A percentile compares a stretch with the other conserved stretches of the same genome.
phyloP scores from a whole-genome alignment of 2,329 filamentous ascomycete species.

The Epichloe gansuensis region DNA sequence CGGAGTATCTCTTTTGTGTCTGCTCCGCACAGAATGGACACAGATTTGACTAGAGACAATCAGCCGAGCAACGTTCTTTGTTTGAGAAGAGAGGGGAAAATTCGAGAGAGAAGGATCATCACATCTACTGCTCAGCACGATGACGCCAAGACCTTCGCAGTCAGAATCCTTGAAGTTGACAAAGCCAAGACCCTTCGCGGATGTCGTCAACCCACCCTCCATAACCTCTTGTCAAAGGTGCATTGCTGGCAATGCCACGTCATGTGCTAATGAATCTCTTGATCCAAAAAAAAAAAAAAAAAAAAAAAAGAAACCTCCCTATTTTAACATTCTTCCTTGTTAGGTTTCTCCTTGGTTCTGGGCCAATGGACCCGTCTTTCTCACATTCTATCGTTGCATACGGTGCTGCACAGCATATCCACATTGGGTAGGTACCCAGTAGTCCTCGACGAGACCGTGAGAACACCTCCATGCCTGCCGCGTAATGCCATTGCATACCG shows the following conservation, averaged over 20 bases:
- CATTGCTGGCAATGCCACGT: constrained; percentile 2
- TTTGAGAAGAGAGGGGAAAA: background rate
- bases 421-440: too few species aligned
- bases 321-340: too few species aligned
- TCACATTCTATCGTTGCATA: too few species aligned
- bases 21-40: background rate
- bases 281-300: too few species aligned
- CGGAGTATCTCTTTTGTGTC: background rate
- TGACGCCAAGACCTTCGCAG: background rate
- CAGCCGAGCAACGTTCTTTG: background rate
- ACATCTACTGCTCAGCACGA: background rate
- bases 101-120: too few species aligned
- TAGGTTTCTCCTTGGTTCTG: background rate
- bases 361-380: background rate
- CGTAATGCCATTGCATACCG: too few species aligned
- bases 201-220: constrained; percentile 1
- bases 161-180: background rate
- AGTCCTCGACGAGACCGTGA: too few species aligned
- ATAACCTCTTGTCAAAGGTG: background rate
- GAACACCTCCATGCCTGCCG: too few species aligned
- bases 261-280: background rate
- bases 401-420: too few species aligned
- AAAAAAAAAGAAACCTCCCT: too few species aligned
- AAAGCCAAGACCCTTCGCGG: background rate
- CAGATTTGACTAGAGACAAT: background rate